These are phyloP conservation scores for Colletotrichum simmondsii DNA, from an alignment of 2,329 filamentous ascomycete genomes.

Conservation along the genomic window DNA sequence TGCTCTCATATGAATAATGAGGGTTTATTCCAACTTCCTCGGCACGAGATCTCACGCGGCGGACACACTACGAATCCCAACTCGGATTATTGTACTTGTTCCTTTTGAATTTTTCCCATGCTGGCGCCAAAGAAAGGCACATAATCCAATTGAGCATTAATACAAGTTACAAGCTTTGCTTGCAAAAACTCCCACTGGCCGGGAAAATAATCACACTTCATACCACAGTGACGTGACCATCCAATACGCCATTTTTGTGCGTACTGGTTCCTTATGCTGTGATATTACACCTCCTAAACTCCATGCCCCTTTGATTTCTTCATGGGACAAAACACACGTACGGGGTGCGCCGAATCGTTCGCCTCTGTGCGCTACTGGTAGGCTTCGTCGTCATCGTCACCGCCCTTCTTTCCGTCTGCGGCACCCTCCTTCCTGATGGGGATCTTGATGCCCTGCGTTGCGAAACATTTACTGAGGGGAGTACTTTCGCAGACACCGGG, in stretches of 20 bases:
- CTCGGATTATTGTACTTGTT: background rate
- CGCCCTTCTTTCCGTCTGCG: slow-evolving; percentile 58
- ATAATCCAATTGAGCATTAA: background rate
- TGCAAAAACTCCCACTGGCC: background rate
- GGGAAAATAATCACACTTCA: background rate
- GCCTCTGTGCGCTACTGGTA: background rate
- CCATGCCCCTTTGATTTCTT: background rate
- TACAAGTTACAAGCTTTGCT: background rate
- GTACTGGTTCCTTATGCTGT: background rate
- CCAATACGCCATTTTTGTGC: background rate
- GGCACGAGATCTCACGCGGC: background rate
- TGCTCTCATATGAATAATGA: no score
- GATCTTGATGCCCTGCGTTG: slow-evolving; percentile 94
- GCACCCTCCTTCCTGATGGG: slow-evolving; percentile 86
- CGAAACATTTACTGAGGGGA: slow-evolving; percentile 89
- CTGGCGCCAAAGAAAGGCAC: background rate
- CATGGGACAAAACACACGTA: background rate
- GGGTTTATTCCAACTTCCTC: no score
- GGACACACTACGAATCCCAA: background rate
- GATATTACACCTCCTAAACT: background rate
- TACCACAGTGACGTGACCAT: background rate
- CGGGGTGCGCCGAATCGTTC: background rate
- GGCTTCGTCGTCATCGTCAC: slow-evolving; percentile 62
- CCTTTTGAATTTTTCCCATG: background rate
- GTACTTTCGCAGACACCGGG: slow-evolving; percentile 97